A percentile compares a stretch with the other conserved stretches of the same genome.
Conservation (phyloP, 352 stramenopile genomes). For the Globisporangium barbulae region DNA sequence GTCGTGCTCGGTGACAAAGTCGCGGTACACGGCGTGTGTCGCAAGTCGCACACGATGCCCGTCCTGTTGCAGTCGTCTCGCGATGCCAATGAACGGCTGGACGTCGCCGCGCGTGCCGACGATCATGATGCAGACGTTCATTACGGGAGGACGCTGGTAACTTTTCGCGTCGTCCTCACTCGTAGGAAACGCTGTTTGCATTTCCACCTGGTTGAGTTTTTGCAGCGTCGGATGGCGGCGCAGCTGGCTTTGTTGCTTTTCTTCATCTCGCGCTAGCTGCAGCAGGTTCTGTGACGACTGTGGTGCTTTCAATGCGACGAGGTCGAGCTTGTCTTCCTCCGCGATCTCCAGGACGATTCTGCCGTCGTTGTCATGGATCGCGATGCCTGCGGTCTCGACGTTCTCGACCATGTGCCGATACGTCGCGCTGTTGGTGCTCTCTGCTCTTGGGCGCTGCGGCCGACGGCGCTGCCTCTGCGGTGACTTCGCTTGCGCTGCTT, state of each 20-base stretch:
- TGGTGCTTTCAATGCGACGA: slow-evolving; percentile 5
- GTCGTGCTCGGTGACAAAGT: slow-evolving; percentile 70
- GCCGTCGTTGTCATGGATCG: slow-evolving; percentile 12
- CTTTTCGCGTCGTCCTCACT: background rate
- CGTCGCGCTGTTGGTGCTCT: background rate
- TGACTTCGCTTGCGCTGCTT: background rate
- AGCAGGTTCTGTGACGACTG: slow-evolving; percentile 8
- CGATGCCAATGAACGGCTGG: slow-evolving; percentile 85
- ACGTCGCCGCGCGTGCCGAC: slow-evolving; percentile 88
- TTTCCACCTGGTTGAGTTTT: background rate
- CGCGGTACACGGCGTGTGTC: slow-evolving; percentile 85
- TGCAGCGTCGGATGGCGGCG: background rate
- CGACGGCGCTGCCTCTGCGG: background rate
- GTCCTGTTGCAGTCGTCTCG: slow-evolving; percentile 72
- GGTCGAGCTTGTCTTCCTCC: slow-evolving; percentile 16
- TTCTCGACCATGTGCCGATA: slow-evolving; percentile 7
- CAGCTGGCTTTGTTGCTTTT: background rate
- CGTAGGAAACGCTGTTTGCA: background rate
- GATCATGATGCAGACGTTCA: slow-evolving; percentile 89
- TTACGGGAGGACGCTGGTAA: slow-evolving; percentile 20
- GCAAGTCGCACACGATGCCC: slow-evolving; percentile 91
- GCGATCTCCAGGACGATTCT: slow-evolving; percentile 13
- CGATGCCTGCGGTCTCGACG: slow-evolving; percentile 13
- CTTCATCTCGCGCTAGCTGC: slow-evolving; percentile 3
- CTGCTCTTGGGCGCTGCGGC: background rate